A percentile compares a stretch with the other conserved stretches of the same genome.
Conservation (phyloP, 2,329 filamentous ascomycete species). For the Microdochium bolleyi region DNA sequence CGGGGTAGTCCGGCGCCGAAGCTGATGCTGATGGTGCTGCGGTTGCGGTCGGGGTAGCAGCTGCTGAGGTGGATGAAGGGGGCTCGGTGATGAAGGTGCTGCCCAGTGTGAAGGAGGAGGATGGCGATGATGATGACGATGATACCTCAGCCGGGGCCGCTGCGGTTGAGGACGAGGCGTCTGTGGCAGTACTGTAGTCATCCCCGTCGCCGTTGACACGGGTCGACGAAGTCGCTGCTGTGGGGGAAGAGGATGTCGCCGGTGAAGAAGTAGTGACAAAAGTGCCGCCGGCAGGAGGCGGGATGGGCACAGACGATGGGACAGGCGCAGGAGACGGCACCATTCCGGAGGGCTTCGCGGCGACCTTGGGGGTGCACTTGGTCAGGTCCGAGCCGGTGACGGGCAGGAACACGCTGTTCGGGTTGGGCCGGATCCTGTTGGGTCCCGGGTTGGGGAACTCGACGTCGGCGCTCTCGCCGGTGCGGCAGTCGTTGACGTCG, state of each 20-base stretch:
- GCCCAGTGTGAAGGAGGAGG: not conserved
- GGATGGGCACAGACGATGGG: too few species aligned
- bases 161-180: constrained; percentile 2
- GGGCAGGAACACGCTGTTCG: constrained; percentile 21
- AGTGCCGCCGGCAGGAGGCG: too few species aligned
- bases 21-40: constrained; percentile 1
- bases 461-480: constrained; percentile 41
- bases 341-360: constrained; percentile 12
- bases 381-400: constrained; percentile 6
- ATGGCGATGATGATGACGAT: too few species aligned
- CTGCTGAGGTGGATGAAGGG: not conserved
- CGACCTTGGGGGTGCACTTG: constrained; percentile 18
- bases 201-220: too few species aligned
- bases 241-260: too few species aligned
- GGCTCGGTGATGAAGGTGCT: not conserved
- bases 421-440: constrained; percentile 33
- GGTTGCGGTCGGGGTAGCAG: constrained; percentile 1
- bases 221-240: too few species aligned
- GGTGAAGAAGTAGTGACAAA: too few species aligned
- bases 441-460: constrained; percentile 56
- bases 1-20: too few species aligned
- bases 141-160: constrained; percentile 5
- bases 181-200: too few species aligned
- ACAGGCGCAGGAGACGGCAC: constrained; percentile 6
- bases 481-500: constrained; percentile 41